Evolutionary conservation across 2,329 filamentous ascomycete species (phyloP).

Genomic region (Cladosporium sp.): DNA sequence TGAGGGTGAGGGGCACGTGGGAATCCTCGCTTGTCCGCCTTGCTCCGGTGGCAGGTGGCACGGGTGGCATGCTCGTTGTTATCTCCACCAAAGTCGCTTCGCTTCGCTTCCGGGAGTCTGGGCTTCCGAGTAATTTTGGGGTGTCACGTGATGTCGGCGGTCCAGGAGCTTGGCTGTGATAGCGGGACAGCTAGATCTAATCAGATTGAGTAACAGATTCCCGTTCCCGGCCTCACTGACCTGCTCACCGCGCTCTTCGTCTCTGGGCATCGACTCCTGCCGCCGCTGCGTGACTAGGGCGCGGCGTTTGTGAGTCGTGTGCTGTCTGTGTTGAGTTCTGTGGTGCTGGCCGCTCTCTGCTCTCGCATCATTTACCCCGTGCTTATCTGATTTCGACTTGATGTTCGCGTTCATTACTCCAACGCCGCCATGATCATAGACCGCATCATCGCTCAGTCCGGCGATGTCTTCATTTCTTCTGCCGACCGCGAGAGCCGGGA

Average conservation of each 20-base stretch:
- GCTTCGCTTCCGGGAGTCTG: no score
- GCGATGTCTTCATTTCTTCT: background rate
- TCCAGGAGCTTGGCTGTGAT: no score
- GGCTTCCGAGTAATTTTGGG: no score
- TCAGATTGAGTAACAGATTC: background rate
- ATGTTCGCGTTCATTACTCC: no score
- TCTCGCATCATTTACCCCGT: no score
- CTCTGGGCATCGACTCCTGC: background rate
- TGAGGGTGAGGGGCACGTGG: background rate
- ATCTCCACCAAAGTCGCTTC: no score
- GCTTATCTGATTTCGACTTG: no score
- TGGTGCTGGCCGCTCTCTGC: background rate
- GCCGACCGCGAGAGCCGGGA: background rate
- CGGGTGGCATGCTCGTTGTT: no score
- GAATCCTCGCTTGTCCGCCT: no score
- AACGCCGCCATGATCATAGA: slow-evolving; percentile 1
- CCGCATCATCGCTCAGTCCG: slow-evolving; percentile 6
- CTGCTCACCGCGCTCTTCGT: background rate
- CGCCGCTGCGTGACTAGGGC: background rate
- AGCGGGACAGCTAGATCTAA: background rate
- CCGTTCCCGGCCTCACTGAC: no score
- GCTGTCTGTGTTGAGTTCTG: background rate
- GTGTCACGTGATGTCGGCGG: no score
- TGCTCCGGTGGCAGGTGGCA: no score
- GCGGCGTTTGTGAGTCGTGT: background rate